Conservation (phyloP, 169 alveolate genomes). For the Cryptosporidium ubiquitum region DNA sequence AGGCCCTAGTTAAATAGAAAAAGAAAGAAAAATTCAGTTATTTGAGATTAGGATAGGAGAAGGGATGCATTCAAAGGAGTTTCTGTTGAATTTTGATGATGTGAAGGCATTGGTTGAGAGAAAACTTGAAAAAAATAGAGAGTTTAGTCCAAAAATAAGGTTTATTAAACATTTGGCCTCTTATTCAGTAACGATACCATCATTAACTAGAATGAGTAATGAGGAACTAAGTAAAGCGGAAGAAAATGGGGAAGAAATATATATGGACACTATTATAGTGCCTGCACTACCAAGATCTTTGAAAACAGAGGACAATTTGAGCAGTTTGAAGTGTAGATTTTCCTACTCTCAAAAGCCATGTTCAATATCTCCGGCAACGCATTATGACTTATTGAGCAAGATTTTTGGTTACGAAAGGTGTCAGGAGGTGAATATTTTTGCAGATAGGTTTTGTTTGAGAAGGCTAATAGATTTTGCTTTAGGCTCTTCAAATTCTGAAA, state of each 20-base stretch:
- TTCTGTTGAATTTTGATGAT: constrained; percentile 10
- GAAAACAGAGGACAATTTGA: constrained; percentile 23
- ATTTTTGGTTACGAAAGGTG: background rate
- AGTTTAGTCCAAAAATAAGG: constrained; percentile 15
- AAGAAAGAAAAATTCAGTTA: background rate
- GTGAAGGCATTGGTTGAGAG: background rate
- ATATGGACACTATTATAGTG: constrained; percentile 37
- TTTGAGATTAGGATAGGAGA: background rate
- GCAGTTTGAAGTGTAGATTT: constrained; percentile 20
- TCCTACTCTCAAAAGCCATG: constrained; percentile 50
- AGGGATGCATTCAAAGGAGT: constrained; percentile 6
- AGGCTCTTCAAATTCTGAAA: background rate
- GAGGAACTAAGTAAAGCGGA: background rate
- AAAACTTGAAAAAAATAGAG: background rate
- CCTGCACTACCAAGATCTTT: constrained; percentile 51
- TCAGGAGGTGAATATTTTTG: constrained; percentile 5
- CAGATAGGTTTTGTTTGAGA: constrained; percentile 53
- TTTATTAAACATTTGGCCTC: constrained; percentile 14
- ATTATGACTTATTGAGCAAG: background rate
- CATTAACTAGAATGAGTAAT: background rate
- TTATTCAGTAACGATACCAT: constrained; percentile 22
- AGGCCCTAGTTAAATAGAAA: background rate
- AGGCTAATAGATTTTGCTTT: constrained; percentile 10
- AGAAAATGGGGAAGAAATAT: background rate
- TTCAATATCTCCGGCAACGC: constrained; percentile 35